Evolutionary conservation across 306 rosid species (phyloP).

Genomic region (Elaeagnus macrophylla): DNA sequence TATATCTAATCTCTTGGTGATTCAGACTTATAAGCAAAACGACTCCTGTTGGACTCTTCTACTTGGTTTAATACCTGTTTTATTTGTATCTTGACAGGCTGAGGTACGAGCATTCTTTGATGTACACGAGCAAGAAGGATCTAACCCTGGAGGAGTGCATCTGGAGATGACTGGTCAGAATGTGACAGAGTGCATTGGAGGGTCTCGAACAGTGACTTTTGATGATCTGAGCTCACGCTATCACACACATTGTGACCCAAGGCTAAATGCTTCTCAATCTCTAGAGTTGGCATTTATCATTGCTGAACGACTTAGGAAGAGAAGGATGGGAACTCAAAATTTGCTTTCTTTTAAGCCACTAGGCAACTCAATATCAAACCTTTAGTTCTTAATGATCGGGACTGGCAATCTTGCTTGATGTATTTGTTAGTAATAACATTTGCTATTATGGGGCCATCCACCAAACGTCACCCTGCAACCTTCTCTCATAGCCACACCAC

Average conservation of each 20-base stretch:
- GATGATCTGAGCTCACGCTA: constrained; percentile 68
- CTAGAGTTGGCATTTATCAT: constrained; percentile 64
- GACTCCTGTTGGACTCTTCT: no score
- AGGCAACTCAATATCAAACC: background rate
- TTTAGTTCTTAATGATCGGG: background rate
- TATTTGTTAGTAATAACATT: constrained; percentile 17
- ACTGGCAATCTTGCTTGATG: constrained; percentile 8
- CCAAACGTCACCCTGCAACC: constrained; percentile 6
- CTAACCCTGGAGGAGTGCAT: constrained; percentile 70
- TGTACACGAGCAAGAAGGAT: constrained; percentile 79
- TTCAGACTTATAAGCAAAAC: no score
- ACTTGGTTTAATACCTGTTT: no score
- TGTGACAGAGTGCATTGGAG: constrained; percentile 77
- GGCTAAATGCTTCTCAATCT: constrained; percentile 71
- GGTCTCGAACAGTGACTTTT: constrained; percentile 57
- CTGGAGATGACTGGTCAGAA: constrained; percentile 77
- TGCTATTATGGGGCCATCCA: background rate
- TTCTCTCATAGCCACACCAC: background rate
- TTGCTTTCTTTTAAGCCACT: constrained; percentile 23
- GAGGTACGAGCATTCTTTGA: constrained; percentile 80
- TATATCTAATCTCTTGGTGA: no score
- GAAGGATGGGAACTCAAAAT: constrained; percentile 44
- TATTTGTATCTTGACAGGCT: constrained; percentile 23
- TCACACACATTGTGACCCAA: constrained; percentile 75
- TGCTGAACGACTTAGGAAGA: constrained; percentile 66